Evolutionary conservation across 345 rosid species (phyloP), one percentile per base, ranked within the genome.

Genomic region (Sonneratia alba): DNA sequence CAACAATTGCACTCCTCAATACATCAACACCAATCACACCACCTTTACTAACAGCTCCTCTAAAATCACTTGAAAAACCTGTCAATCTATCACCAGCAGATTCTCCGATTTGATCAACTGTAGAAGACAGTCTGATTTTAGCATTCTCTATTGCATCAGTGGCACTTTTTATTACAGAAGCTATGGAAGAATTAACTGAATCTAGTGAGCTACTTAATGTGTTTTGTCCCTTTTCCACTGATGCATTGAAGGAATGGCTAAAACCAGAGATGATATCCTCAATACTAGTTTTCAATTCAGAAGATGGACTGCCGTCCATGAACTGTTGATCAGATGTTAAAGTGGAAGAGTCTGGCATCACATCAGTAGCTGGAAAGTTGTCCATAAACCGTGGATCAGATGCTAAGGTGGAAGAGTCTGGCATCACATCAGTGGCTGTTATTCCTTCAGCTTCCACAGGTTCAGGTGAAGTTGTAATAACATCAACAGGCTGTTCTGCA

Each of bases 1-100:
- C 78, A 77, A 84, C 78, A 62, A 92, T 78, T 68, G 90, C 71
- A 68, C 71, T 83, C 82, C 97, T 87, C 80, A 95, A 75, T 70
- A 85, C 77, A 79, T 92, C 89, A 79, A 83, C 73, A 66, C 89
- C 88, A 72, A 80, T 21, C 71, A 32, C 76, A 73, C 80, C 74
- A 75, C 92, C 89, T 79, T 74, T 85, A 73, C 82, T 80, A 61
- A 87, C 75, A 67, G 87, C 86, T 83, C 81, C 92, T 68, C 78
- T 86, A 77, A 89, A 77, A 77, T 77, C 85, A 82, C 63, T 51
- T 53, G 97, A 81, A 71, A 91, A 72, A 55, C 76, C 80, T 13
- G 82, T 76, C 42, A 88, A 66, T 79, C 75, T 85, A 76, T 82
- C 77, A 70, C 81, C 83, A 71, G 84, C 85, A n/a, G 76, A 51